Conservation (phyloP, 2,329 filamentous ascomycete genomes). For the Calonectria pseudoturangicola region DNA sequence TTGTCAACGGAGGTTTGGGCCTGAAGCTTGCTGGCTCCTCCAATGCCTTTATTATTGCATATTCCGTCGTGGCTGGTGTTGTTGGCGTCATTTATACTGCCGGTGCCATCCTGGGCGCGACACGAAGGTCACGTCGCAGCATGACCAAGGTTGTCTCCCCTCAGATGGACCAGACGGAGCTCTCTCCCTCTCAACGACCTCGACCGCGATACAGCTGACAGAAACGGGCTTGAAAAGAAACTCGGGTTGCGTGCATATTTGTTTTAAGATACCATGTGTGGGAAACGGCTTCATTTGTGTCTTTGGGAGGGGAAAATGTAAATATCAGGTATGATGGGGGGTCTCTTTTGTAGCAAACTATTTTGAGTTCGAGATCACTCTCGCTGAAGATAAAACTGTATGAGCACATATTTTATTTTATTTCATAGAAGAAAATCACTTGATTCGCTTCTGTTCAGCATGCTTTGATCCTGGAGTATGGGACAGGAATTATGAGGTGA, state of each 20-base stretch:
- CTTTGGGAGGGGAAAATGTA: neutral
- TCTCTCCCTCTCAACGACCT: slow-evolving; percentile 21
- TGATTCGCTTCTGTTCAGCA: neutral
- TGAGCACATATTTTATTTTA: neutral
- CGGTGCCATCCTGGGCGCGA: slow-evolving; percentile 47
- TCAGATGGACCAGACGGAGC: slow-evolving; percentile 52
- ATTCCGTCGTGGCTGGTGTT: slow-evolving; percentile 73
- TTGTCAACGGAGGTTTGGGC: slow-evolving; percentile 79
- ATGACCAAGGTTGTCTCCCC: slow-evolving; percentile 49
- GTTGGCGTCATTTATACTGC: slow-evolving; percentile 67
- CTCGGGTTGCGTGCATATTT: slow-evolving; percentile 6
- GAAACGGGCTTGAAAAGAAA: slow-evolving; percentile 11
- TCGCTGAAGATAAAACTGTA: slow-evolving; percentile 24
- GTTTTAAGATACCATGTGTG: slow-evolving; percentile 6
- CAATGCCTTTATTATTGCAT: slow-evolving; percentile 69
- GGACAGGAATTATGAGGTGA: slow-evolving; percentile 12
- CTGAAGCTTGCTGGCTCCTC: slow-evolving; percentile 68
- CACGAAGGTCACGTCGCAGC: slow-evolving; percentile 36
- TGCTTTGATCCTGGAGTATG: neutral
- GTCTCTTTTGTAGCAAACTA: slow-evolving; percentile 5
- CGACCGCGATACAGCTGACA: slow-evolving; percentile 18
- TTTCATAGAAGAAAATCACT: neutral
- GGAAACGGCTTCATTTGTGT: slow-evolving; percentile 6
- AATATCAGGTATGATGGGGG: neutral
- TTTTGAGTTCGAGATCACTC: slow-evolving; percentile 23